Base-by-base conservation (phyloP, 2,329 filamentous ascomycete species). In the Onygenales sp. region DNA sequence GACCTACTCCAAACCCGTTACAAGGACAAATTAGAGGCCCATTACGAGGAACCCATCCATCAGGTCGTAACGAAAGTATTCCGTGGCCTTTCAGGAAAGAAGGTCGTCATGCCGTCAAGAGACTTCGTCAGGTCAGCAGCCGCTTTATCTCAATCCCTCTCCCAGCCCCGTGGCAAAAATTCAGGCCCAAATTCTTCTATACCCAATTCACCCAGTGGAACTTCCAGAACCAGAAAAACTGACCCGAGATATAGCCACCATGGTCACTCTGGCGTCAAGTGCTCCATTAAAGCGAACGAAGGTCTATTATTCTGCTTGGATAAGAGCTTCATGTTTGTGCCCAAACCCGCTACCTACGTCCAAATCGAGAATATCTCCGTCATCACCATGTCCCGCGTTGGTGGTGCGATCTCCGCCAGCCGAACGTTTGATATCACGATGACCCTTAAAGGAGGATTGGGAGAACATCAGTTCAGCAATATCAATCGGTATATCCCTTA, bases 201-300 rank as follows among this genome's bases (percentile, higher is more conserved):
- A 52, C 47, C 49, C 46, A 48, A 54, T 46, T 37, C n/a, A 21
- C 48, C 52, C 49, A 37, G 49, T 36, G 33, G 33, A 34, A 52
- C 33, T 42, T 46, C 48, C 42, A 54, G 49, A 51, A 54, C 42
- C 4, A 49, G 40, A 47, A 37, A 40, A 37, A 51, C 53, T 59
- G 52, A 57, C 52, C 32, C 45, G 33, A 43, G 53, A 75, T 70
- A 55, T 43, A 70, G 87, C 61, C 93, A 97, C 73, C 90, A 95
- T 68, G 84, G 87, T 64, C 91, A 96, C 70, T 88, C 85, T 61
- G 93, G 93, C 54, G 94, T 98, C 72, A 98, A 98, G 75, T 98
- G 93, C 72, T 95, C 91, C n/a, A 96, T 98, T 82, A 98, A 98
- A 74, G 94, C 94, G 52, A 96, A 94, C 70, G 93, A 98, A 74